These are phyloP conservation scores for Venturia pyrina DNA, from an alignment of 2,329 filamentous ascomycete genomes.

Conservation along the genomic window DNA sequence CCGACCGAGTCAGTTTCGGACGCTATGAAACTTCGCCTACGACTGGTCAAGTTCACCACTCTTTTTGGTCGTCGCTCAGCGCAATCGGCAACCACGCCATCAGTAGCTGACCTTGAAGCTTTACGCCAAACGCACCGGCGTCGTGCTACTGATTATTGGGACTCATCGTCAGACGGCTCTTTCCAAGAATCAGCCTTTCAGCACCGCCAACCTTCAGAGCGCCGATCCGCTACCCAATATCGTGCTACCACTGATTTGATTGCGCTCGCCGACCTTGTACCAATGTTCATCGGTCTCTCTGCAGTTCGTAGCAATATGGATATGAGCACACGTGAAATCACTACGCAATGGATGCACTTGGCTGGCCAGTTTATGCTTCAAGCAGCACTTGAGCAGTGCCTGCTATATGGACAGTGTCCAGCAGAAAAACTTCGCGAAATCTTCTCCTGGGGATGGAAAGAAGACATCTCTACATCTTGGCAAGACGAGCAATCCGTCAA, in stretches of 20 bases:
- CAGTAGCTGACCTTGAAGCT: slow-evolving; percentile 23
- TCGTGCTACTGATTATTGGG: slow-evolving; percentile 19
- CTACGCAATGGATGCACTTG: slow-evolving; percentile 33
- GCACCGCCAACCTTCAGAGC: background rate
- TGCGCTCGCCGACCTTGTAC: slow-evolving; percentile 32
- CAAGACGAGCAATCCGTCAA: slow-evolving; percentile 24
- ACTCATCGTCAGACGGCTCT: background rate
- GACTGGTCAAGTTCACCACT: slow-evolving; percentile 37
- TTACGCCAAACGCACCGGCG: slow-evolving; percentile 28
- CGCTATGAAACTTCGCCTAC: slow-evolving; percentile 38
- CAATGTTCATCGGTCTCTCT: slow-evolving; percentile 43
- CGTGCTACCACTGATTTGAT: slow-evolving; percentile 5
- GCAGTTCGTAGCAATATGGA: slow-evolving; percentile 21
- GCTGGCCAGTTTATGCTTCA: slow-evolving; percentile 40
- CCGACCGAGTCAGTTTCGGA: slow-evolving; percentile 23
- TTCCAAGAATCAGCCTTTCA: background rate
- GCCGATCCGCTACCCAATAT: background rate
- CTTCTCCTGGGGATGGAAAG: slow-evolving; percentile 36
- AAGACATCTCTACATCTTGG: slow-evolving; percentile 19
- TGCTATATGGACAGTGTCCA: slow-evolving; percentile 27
- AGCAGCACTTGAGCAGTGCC: slow-evolving; percentile 39
- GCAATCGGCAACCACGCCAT: slow-evolving; percentile 28
- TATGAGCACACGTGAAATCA: background rate
- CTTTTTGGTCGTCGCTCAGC: slow-evolving; percentile 34
- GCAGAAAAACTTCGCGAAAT: slow-evolving; percentile 31